These are phyloP conservation scores for Colletotrichum liaoningense DNA, from an alignment of 2,329 filamentous ascomycete genomes.

Conservation along the genomic window DNA sequence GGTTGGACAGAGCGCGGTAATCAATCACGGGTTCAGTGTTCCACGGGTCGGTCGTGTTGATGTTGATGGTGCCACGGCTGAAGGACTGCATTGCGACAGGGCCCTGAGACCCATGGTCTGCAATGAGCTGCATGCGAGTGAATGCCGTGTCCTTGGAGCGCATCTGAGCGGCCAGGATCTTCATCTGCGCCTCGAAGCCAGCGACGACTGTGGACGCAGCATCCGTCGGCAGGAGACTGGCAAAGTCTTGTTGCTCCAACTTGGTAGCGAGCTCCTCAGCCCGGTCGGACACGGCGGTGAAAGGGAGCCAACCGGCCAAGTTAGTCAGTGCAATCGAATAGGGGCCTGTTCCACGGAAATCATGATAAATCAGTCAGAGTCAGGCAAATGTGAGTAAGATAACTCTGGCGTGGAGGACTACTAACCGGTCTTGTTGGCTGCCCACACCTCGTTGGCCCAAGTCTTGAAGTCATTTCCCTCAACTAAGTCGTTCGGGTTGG, in stretches of 20 bases:
- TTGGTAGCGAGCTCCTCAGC: slow-evolving; percentile 46
- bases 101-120: slow-evolving; percentile 37
- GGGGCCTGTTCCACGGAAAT: slow-evolving; percentile 32
- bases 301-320: slow-evolving; percentile 48
- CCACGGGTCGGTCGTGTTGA: slow-evolving; percentile 52
- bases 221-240: slow-evolving; percentile 44
- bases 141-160: slow-evolving; percentile 49
- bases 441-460: slow-evolving; percentile 34
- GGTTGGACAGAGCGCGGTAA: slow-evolving; percentile 51
- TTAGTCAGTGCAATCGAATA: slow-evolving; percentile 49
- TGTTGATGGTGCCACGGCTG: slow-evolving; percentile 50
- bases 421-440: slow-evolving; percentile 35
- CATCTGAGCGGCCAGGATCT: slow-evolving; percentile 47
- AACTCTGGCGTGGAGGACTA: background rate
- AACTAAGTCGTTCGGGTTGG: slow-evolving; percentile 26
- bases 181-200: slow-evolving; percentile 52
- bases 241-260: slow-evolving; percentile 46
- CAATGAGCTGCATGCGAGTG: slow-evolving; percentile 42
- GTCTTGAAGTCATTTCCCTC: slow-evolving; percentile 31
- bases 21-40: slow-evolving; percentile 50
- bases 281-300: slow-evolving; percentile 47
- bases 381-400: background rate
- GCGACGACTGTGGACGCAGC: slow-evolving; percentile 47
- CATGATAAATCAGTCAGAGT: background rate
- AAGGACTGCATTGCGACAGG: slow-evolving; percentile 46